Evolutionary conservation across 805 yeast genomes (phyloP), one percentile per base, ranked within the genome.

Genomic region (Zygotorulaspora florentina): DNA sequence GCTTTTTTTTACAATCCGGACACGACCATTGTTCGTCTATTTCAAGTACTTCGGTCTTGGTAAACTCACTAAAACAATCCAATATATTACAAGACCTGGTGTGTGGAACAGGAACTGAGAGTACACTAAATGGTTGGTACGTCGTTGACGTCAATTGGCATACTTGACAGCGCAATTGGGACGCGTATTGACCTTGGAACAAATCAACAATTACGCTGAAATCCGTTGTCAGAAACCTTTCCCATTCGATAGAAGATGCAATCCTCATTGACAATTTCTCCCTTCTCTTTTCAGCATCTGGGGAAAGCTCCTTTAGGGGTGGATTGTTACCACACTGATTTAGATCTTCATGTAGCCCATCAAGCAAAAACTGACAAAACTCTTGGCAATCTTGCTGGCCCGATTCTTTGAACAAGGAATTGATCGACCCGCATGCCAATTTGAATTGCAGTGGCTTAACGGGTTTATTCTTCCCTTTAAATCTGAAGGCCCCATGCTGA

Each of bases 381-480:
- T 91, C 98, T 62, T 90, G 96, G 1, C 96, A 86, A 61, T 91
- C 98, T 59, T 91, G 97, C 62, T 91, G 97, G 47, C 79, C 80
- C 54, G 81, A 83, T 2, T 87, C 95, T 0, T 83, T 77, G 68
- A 89, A 91, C 73, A 84, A 76, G 1, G 83, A 76, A 30, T 88
- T 83, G 31, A 86, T 64, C 1, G 82, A 72, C 0, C 95, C 96
- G 17, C 84, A 69, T 2, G 81, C 75, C 40, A 72, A 71, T 59
- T 87, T 86, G 62, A 90, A 84, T 15, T 75, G 75, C 8, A 68
- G 54, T 0, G 96, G 93, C 8, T 80, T 72, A 26, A 82, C 71
- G 39, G 71, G 73, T 1, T 71, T 56, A 28, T 46, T 58, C 31
- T 76, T 75, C 9, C 40, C 49, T 16, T 46, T 36, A 1, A 35